Percentiles rank a stretch among this genome's conserved stretches.
Conservation (phyloP, 768 basidiomycete genomes). For the Leccinellum rugosiceps region DNA sequence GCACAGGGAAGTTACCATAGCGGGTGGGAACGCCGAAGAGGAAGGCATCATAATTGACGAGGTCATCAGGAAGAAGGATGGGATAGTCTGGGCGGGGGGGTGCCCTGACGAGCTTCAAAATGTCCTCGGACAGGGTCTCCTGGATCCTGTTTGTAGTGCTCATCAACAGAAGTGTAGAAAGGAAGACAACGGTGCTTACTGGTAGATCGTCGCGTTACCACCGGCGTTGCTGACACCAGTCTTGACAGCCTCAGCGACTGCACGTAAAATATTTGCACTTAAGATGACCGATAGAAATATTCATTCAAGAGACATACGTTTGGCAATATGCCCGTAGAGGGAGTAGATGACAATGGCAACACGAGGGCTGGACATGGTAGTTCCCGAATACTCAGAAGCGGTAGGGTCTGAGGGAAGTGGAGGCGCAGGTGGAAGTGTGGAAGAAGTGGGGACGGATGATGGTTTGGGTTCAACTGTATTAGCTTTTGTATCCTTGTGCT, state of each 20-base stretch:
- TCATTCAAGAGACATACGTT: constrained; percentile 32
- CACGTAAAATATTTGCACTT: neutral
- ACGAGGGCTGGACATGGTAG: constrained; percentile 28
- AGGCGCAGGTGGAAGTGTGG: neutral
- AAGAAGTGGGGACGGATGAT: constrained; percentile 2
- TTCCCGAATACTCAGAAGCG: neutral
- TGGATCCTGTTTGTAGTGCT: constrained; percentile 48
- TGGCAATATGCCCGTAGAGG: constrained; percentile 48
- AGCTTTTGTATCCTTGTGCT: constrained; percentile 13
- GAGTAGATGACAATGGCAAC: constrained; percentile 49
- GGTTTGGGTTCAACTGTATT: neutral
- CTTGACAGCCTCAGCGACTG: constrained; percentile 37
- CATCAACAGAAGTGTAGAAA: neutral
- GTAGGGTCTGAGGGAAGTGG: constrained; percentile 1
- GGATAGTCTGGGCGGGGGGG: constrained; percentile 65
- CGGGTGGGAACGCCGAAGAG: constrained; percentile 45
- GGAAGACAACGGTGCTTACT: constrained; percentile 32
- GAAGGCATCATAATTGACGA: constrained; percentile 38
- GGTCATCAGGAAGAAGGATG: constrained; percentile 29
- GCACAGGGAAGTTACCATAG: constrained; percentile 48
- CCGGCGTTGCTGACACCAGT: constrained; percentile 41
- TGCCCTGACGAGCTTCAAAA: constrained; percentile 68
- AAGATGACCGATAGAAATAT: neutral
- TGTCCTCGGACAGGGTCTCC: constrained; percentile 75
- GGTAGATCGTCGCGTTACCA: constrained; percentile 43